Evolutionary conservation across 768 basidiomycete species (phyloP), one percentile per base, ranked within the genome.

Genomic region (Mycena belliarum): DNA sequence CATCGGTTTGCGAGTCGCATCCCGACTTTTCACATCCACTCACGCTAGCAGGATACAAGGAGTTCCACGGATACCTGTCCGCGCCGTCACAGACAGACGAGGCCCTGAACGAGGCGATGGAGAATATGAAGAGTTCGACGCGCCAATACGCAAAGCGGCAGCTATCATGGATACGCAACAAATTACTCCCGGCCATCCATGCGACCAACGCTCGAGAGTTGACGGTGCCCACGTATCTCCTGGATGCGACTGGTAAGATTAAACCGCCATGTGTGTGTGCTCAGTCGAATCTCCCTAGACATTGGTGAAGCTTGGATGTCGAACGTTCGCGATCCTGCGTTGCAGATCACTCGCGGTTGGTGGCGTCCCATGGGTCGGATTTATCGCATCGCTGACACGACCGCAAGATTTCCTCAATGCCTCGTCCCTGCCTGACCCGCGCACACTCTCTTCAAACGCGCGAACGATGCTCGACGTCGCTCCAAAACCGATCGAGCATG

Each of bases 71-170:
- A 23, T 87, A 89, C 71, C 74, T 93, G 25, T 72, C 74, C n/a
- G 70, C 77, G 14, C 64, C 78, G 10, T 65, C 76, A 15, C 71
- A 72, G 3, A 68, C 78, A 40, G 68, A 75, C 59, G 63, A 73
- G 48, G 67, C 72, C 14, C 89, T 88, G 66, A 57, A 72, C 4
- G 72, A 74, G 15, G 89, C 89, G 0, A 73, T 91, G 8, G 86
- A 89, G 41, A 80, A 80, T 10, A 95, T 95, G 87, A 97, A 98
- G 70, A 71, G 81, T 0, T 87, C 89, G 0, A 99, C 95, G 9
- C 78, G 89, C 21, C 89, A 94, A 71, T 99, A 98, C 69, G 93
- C 97, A 0, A 93, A 90, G 68, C 79, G 88, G 37, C 97, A 99
- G 70, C 79, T 95, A 40, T 85, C 88, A 33, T 99, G 97, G 97